Percentiles rank a stretch among this genome's conserved stretches.
Conservation (phyloP, 176 grass and related monocot genomes). For the Avena atlantica region DNA sequence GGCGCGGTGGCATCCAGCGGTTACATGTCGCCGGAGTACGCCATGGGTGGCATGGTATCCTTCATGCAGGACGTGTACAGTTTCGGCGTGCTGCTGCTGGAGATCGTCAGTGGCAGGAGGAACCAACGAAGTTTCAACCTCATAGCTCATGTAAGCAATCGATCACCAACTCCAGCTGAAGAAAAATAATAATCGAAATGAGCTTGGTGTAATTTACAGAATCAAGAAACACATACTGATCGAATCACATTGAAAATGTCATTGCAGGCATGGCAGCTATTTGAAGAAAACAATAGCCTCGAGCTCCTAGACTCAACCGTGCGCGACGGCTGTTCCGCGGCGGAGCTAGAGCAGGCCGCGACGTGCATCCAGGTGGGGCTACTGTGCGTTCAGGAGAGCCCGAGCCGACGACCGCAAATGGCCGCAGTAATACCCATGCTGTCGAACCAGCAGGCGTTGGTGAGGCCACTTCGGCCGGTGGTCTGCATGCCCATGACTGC, state of each 20-base stretch:
- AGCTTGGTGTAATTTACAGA: not conserved
- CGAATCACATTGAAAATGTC: not conserved
- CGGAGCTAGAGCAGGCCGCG: slow-evolving; percentile 25
- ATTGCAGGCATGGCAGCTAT: slow-evolving; percentile 46
- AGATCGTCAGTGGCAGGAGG: slow-evolving; percentile 57
- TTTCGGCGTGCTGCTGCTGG: slow-evolving; percentile 72
- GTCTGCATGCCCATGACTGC: not conserved
- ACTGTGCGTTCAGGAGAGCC: slow-evolving; percentile 54
- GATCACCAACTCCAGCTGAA: not conserved
- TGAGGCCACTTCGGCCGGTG: slow-evolving; percentile 34
- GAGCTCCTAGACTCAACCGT: slow-evolving; percentile 34
- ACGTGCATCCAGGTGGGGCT: slow-evolving; percentile 46
- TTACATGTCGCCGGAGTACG: slow-evolving; percentile 66
- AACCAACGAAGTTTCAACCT: slow-evolving; percentile 39
- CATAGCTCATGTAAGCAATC: slow-evolving; percentile 44
- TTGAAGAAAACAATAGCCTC: slow-evolving; percentile 30
- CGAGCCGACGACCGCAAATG: slow-evolving; percentile 37
- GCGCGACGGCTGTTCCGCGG: not conserved
- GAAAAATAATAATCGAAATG: too few relatives aligned
- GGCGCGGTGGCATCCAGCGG: not conserved
- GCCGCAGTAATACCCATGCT: slow-evolving; percentile 41
- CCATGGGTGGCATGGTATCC: slow-evolving; percentile 49
- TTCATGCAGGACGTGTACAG: slow-evolving; percentile 82
- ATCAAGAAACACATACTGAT: not conserved
- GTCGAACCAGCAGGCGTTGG: slow-evolving; percentile 1